Conservation (phyloP, 148 eudicot genomes). For the Rhododendron kiyosumense region DNA sequence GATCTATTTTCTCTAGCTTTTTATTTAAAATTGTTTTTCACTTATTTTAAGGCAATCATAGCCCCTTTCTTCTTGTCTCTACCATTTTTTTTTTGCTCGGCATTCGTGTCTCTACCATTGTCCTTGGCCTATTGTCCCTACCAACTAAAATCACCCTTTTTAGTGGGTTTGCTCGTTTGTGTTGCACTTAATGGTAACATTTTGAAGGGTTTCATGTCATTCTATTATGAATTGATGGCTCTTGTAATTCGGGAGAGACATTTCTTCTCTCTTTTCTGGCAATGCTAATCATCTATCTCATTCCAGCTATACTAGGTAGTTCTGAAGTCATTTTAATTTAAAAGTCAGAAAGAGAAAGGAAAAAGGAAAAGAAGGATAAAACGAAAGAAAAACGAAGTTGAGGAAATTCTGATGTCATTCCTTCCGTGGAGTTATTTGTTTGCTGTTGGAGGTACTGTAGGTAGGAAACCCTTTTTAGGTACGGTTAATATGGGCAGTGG, state of each 20-base stretch:
- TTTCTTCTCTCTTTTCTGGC: not conserved
- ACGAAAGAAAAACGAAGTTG: not conserved
- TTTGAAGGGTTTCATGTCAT: not conserved
- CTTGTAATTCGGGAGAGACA: not conserved
- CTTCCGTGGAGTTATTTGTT: not conserved
- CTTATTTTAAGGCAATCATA: not conserved
- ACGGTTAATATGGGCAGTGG: not conserved
- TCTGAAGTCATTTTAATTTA: not conserved
- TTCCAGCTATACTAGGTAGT: not conserved
- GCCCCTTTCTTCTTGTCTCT: not conserved
- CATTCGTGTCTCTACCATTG: not conserved
- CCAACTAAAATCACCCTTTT: not conserved
- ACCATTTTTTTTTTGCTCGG: not conserved
- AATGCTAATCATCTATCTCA: not conserved
- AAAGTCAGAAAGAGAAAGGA: not conserved
- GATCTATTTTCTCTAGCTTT: slow-evolving; percentile 2
- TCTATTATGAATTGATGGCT: not conserved
- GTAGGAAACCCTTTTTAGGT: not conserved
- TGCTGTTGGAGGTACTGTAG: not conserved
- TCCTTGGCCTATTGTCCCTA: not conserved
- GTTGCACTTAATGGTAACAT: not conserved
- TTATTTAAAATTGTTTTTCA: not conserved
- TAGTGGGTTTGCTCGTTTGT: not conserved
- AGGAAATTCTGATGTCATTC: not conserved
- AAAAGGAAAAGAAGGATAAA: not conserved